Base-by-base conservation (phyloP, 2,329 filamentous ascomycete genomes). In the Ascosphaera apis region DNA sequence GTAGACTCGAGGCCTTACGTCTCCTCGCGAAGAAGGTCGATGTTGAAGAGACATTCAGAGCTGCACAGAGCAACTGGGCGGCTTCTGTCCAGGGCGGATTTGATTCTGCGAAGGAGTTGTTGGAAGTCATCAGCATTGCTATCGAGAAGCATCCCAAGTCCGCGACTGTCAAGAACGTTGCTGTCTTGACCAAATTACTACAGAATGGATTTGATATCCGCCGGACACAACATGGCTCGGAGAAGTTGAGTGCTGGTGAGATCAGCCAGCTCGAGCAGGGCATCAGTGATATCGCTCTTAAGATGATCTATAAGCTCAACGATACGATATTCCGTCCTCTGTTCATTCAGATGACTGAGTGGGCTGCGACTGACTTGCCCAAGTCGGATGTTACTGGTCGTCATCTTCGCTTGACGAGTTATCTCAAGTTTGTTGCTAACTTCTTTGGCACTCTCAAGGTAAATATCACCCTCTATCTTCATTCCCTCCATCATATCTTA, bases 281-380 rank as follows among this genome's bases (percentile, higher is more conserved):
- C 8, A 49, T 80, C 44, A 76, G 81, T 49, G 68, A 76, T 7
- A 71, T 77, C 9, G 70, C 75, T 0, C 68, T 98, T 40, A 79
- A 82, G 54, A 88, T 93, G 73, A 78, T 92, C 37, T 82, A 91
- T 62, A 95, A 95, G 62, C 69, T 98, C 41, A 95, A 93, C 56
- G 88, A 98, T 51, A 75, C 78, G 1, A 72, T 78, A 0, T 98
- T 98, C 70, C 69, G 84, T 9, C 91, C 88, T 1, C 72, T 98
- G 42, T 98, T 95, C 60, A 67, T 73, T 12, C 71, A 76, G 43
- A 61, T 93, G n/a, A 65, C 91, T 33, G 81, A 91, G 39, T 93
- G 84, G 78, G 68, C 77, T 1, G 64, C 62, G 13, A 58, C 62
- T 2, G 65, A 63, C 0, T 54, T 78, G 32, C 57, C 73, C 13